These are phyloP conservation scores for Neonothopanus nambi DNA, from an alignment of 1,284 basidiomycete genomes.

Conservation along the genomic window DNA sequence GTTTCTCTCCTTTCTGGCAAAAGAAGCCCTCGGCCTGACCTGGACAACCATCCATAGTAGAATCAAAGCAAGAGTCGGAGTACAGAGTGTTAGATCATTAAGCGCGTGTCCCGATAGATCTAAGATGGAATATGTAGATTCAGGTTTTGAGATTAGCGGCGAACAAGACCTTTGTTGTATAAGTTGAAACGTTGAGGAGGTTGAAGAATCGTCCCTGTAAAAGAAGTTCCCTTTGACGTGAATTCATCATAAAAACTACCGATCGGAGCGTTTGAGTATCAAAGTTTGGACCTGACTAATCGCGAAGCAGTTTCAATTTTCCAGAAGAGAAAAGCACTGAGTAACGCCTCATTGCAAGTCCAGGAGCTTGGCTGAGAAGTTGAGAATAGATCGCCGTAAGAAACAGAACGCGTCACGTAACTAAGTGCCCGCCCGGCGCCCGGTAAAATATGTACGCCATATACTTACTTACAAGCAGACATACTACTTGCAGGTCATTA, in stretches of 20 bases:
- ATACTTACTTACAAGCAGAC: neutral
- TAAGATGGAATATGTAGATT: too few species aligned
- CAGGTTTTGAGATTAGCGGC: neutral
- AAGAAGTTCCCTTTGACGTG: slow-evolving; percentile 27
- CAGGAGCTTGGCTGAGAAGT: neutral
- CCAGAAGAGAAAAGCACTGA: too few species aligned
- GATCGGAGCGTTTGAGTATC: slow-evolving; percentile 20
- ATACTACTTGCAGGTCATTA: neutral
- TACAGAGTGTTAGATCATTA: slow-evolving; percentile 10
- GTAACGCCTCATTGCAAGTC: too few species aligned
- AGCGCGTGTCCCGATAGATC: neutral
- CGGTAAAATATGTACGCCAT: neutral
- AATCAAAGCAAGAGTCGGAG: slow-evolving; percentile 16
- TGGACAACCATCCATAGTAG: slow-evolving; percentile 20
- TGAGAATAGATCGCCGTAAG: slow-evolving; percentile 26
- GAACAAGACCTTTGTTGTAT: slow-evolving; percentile 19
- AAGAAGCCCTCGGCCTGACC: slow-evolving; percentile 27
- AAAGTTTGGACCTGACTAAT: too few species aligned
- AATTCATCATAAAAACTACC: slow-evolving; percentile 21
- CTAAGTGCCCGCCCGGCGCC: neutral
- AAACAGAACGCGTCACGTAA: neutral
- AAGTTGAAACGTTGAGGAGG: slow-evolving; percentile 4
- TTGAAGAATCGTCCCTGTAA: slow-evolving; percentile 20
- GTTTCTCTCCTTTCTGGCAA: slow-evolving; percentile 27
- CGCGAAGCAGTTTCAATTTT: too few species aligned